phyloP scores from a whole-genome alignment of 345 rosid genomes.

The Crucihimalaya himalaica region DNA sequence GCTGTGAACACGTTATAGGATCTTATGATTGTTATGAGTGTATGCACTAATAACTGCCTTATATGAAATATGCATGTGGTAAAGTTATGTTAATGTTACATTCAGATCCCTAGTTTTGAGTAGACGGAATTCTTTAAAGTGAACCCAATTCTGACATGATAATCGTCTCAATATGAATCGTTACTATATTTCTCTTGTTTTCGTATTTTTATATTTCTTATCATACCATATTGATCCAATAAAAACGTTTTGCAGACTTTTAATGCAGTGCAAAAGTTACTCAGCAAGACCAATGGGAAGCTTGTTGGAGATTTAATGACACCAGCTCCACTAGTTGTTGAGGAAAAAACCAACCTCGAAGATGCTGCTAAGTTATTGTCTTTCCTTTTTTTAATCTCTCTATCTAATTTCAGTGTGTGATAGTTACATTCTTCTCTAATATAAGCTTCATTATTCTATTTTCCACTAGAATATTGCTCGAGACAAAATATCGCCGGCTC shows the following conservation, averaged over 20 bases:
- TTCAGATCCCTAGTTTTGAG: background rate
- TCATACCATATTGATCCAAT: slow-evolving; percentile 18
- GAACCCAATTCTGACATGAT: background rate
- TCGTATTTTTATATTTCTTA: background rate
- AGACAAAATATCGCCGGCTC: slow-evolving; percentile 91
- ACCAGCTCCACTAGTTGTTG: slow-evolving; percentile 81
- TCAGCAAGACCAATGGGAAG: slow-evolving; percentile 85
- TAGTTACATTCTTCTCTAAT: slow-evolving; percentile 9
- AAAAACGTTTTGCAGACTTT: slow-evolving; percentile 64
- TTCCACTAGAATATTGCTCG: slow-evolving; percentile 64
- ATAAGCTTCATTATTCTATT: slow-evolving; percentile 20
- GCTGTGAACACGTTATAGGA: background rate
- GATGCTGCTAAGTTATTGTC: slow-evolving; percentile 82
- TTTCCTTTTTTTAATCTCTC: background rate
- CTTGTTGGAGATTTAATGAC: slow-evolving; percentile 89
- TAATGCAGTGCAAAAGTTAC: slow-evolving; percentile 80
- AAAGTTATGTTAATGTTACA: background rate
- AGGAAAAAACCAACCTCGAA: slow-evolving; percentile 79
- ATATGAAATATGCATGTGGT: background rate
- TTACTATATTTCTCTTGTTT: background rate
- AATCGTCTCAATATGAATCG: background rate
- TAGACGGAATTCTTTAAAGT: background rate
- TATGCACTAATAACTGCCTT: background rate
- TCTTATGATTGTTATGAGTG: slow-evolving; percentile 12
- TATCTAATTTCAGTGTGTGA: background rate